Evolutionary conservation across 2,329 filamentous ascomycete species (phyloP).

Genomic region (Cercospora beticola): DNA sequence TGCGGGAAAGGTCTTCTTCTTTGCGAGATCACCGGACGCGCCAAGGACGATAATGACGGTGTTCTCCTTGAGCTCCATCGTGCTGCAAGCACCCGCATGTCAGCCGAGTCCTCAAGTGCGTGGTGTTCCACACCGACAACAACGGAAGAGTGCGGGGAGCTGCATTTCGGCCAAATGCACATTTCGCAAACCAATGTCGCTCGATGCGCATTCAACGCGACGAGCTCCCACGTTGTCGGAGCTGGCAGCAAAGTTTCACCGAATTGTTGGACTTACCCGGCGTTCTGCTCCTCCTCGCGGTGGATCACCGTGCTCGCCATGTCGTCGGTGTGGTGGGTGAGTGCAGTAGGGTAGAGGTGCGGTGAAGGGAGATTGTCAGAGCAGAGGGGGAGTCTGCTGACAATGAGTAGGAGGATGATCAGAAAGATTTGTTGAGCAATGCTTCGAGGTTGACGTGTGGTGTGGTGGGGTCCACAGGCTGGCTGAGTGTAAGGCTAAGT

Average conservation of each 20-base stretch:
- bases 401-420: slow-evolving; percentile 4
- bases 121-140: not conserved
- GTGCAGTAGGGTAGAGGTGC: not conserved
- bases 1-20: slow-evolving; percentile 99
- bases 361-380: not conserved
- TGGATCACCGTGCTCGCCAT: slow-evolving; percentile 53
- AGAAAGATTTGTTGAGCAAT: slow-evolving; percentile 13
- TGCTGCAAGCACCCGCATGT: slow-evolving; percentile 52
- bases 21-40: slow-evolving; percentile 94
- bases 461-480: not conserved
- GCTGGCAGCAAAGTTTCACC: slow-evolving; percentile 14
- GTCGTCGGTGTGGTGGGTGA: slow-evolving; percentile 14
- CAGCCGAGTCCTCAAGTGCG: slow-evolving; percentile 17
- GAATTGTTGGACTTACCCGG: slow-evolving; percentile 43
- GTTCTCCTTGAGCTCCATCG: slow-evolving; percentile 96
- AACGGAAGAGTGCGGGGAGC: not conserved
- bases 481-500: not conserved
- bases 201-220: not conserved
- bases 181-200: not conserved
- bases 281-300: slow-evolving; percentile 47
- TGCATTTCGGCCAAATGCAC: not conserved
- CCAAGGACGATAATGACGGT: slow-evolving; percentile 95
- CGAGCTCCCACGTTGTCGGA: not conserved
- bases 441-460: slow-evolving; percentile 7
- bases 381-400: slow-evolving; percentile 7